These are phyloP conservation scores for Saccharomycopsis selenospora DNA, from an alignment of 805 yeast species.

Conservation along the genomic window DNA sequence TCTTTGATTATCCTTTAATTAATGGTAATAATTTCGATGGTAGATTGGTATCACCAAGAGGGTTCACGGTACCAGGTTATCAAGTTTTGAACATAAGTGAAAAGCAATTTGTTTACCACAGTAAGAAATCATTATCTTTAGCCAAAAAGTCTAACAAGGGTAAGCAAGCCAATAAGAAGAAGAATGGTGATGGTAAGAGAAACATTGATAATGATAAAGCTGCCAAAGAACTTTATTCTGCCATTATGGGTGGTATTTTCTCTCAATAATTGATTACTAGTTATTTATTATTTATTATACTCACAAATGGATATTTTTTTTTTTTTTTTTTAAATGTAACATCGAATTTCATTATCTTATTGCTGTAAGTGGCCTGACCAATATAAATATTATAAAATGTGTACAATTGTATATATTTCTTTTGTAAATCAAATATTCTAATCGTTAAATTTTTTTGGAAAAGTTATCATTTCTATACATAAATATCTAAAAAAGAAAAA, in stretches of 20 bases:
- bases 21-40: slow-evolving; percentile 82
- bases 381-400: too few species aligned
- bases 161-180: slow-evolving; percentile 4
- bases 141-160: slow-evolving; percentile 13
- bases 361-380: too few species aligned
- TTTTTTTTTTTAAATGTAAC: too few species aligned
- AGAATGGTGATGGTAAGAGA: not conserved
- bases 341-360: too few species aligned
- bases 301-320: too few species aligned
- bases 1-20: slow-evolving; percentile 77
- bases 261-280: too few species aligned
- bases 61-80: slow-evolving; percentile 74
- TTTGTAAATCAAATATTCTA: too few species aligned
- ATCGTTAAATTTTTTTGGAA: too few species aligned
- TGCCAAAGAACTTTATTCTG: slow-evolving; percentile 19
- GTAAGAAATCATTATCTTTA: slow-evolving; percentile 45
- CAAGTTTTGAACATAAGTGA: slow-evolving; percentile 70
- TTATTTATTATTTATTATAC: too few species aligned
- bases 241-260: slow-evolving; percentile 17
- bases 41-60: slow-evolving; percentile 69
- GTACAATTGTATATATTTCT: too few species aligned
- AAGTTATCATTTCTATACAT: too few species aligned
- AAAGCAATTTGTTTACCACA: slow-evolving; percentile 69
- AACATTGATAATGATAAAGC: slow-evolving; percentile 16
- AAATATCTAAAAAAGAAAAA: too few species aligned